Evolutionary conservation across 2,329 filamentous ascomycete genomes (phyloP).

Genomic region (Hypoxylon sp.): DNA sequence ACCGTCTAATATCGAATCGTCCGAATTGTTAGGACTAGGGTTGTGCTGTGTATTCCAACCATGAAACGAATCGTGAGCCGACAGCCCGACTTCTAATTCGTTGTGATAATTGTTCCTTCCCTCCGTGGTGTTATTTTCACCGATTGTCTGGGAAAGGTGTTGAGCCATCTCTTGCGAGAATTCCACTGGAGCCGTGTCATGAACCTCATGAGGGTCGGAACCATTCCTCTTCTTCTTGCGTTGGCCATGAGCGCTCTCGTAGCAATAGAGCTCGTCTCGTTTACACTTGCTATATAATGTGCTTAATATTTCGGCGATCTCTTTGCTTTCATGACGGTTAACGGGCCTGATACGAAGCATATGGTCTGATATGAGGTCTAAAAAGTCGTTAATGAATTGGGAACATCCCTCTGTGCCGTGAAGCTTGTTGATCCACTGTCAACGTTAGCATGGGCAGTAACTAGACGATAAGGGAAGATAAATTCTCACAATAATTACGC

Average conservation of each 20-base stretch:
- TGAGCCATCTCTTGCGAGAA: background rate
- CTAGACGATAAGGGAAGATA: background rate
- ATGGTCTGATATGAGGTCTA: slow-evolving; percentile 26
- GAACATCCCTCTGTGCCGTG: slow-evolving; percentile 27
- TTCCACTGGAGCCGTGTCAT: background rate
- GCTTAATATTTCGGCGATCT: background rate
- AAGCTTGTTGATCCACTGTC: slow-evolving; percentile 30
- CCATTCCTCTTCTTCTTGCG: slow-evolving; percentile 18
- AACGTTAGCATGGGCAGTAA: background rate
- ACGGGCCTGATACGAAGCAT: slow-evolving; percentile 26
- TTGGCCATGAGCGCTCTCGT: background rate
- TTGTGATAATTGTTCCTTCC: background rate
- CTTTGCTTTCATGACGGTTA: slow-evolving; percentile 3
- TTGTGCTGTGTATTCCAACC: background rate
- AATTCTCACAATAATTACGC: slow-evolving; percentile 8
- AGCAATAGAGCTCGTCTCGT: slow-evolving; percentile 1
- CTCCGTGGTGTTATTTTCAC: background rate
- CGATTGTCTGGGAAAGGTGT: background rate
- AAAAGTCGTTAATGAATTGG: slow-evolving; percentile 28
- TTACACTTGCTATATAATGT: background rate
- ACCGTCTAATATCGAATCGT: background rate
- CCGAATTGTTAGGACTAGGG: background rate
- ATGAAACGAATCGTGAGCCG: background rate
- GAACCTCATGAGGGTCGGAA: background rate
- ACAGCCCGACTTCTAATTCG: background rate